Percentiles rank a stretch among this genome's conserved stretches.
phyloP scores from a whole-genome alignment of 2,329 filamentous ascomycete genomes.

The Shiraia sp. region DNA sequence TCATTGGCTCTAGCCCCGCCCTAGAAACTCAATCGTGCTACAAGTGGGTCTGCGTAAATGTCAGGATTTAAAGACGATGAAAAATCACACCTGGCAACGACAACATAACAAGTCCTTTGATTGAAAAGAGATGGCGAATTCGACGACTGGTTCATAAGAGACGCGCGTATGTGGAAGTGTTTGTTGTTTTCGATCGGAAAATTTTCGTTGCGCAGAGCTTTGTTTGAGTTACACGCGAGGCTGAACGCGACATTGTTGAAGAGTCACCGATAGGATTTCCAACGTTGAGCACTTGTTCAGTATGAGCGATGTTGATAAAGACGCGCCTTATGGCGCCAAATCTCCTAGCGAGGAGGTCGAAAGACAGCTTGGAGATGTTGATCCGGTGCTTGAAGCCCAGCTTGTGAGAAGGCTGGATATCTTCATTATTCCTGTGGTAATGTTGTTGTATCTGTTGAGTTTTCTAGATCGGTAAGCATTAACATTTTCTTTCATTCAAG shows the following conservation, averaged over 20 bases:
- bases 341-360: constrained; percentile 29
- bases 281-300: constrained; percentile 4
- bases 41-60: neutral
- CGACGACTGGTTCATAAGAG: constrained; percentile 24
- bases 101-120: too few relatives aligned
- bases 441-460: constrained; percentile 73
- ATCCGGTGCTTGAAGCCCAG: constrained; percentile 53
- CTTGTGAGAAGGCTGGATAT: constrained; percentile 68
- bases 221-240: too few relatives aligned
- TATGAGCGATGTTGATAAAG: constrained; percentile 37
- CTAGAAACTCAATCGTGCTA: constrained; percentile 14
- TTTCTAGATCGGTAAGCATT: constrained; percentile 69
- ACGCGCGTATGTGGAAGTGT: constrained; percentile 5
- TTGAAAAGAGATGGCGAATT: constrained; percentile 8
- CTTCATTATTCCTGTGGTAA: constrained; percentile 67
- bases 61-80: constrained; percentile 25
- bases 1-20: constrained; percentile 32
- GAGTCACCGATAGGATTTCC: constrained; percentile 7
- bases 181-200: neutral
- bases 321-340: constrained; percentile 13
- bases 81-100: constrained; percentile 14
- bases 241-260: too few relatives aligned
- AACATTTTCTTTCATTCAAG: neutral
- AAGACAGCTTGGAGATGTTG: constrained; percentile 36
- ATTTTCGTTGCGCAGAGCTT: neutral